phyloP scores from a whole-genome alignment of 768 basidiomycete species.

The Dictyophora rubrovolvata region DNA sequence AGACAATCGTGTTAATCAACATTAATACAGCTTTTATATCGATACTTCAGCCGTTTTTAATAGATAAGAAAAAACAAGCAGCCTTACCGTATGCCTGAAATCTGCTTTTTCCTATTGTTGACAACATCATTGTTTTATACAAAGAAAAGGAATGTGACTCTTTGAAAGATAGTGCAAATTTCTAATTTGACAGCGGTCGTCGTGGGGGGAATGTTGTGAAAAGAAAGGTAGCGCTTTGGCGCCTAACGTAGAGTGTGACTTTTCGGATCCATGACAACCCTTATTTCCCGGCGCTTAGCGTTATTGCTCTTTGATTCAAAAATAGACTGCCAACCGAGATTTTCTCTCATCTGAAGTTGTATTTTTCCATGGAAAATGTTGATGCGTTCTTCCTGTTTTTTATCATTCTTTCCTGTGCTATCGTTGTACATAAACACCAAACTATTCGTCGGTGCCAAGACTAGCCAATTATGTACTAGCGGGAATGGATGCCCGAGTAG shows the following conservation, averaged over 20 bases:
- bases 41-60: background rate
- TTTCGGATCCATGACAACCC: background rate
- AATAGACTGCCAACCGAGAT: no score
- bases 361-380: no score
- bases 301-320: background rate
- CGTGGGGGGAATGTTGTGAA: background rate
- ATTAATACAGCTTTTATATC: slow-evolving; percentile 30
- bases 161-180: background rate
- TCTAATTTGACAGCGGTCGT: background rate
- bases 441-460: no score
- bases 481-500: no score
- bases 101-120: background rate
- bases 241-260: no score
- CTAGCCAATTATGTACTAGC: no score
- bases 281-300: background rate
- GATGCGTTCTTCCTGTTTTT: no score
- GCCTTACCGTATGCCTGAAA: slow-evolving; percentile 3
- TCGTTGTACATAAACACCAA: no score
- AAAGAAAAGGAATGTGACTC: background rate
- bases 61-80: background rate
- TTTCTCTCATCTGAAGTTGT: no score
- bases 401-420: no score
- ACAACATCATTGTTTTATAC: slow-evolving; percentile 1
- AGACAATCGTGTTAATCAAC: slow-evolving; percentile 37
- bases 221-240: no score